Evolutionary conservation across 306 rosid species (phyloP), one percentile per base, ranked within the genome.

Genomic region (Vicia faba): DNA sequence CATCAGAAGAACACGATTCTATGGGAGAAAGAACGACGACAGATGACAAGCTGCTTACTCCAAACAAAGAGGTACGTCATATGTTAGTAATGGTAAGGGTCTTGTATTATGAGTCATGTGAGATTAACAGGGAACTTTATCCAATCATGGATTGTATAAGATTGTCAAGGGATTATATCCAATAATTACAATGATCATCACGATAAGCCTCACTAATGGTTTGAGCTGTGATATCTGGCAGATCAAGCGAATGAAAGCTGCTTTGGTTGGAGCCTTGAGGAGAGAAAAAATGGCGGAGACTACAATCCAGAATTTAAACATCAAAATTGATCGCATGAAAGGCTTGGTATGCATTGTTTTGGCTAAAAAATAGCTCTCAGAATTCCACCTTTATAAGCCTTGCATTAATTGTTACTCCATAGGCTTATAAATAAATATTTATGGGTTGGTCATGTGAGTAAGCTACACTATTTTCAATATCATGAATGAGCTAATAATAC

Each of bases 241-340:
- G 98, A 75, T 75, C 60, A 81, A 85, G 51, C 38, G 69, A 74
- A 67, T 80, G 89, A 84, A 89, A 68, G 81, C 84, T 69, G 69
- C 79, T 72, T 84, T 86, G 73, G 74, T 74, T 75, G 87, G 96
- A 71, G 87, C 92, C 61, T 26, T 85, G 77, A 89, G 88, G 83
- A 87, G 96, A 67, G 98, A 92, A 79, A 84, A 89, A 71, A 36
- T 70, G 80, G 84, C 93, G 45, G 89, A 92, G 75, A 62, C 76
- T 62, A 85, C 84, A 64, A 64, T 80, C 63, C 84, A 72, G 72
- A 79, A 83, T 77, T 76, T 87, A 68, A 84, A 74, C 77, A 85
- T 82, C 55, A 89, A 87, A 81, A 78, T 85, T 66, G 91, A 82
- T 68, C 79, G 58, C 33, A 15, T 58, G 67, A 84, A 85, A 67